Evolutionary conservation across 441 rosid genomes (phyloP).

Genomic region (Melastoma candidum): DNA sequence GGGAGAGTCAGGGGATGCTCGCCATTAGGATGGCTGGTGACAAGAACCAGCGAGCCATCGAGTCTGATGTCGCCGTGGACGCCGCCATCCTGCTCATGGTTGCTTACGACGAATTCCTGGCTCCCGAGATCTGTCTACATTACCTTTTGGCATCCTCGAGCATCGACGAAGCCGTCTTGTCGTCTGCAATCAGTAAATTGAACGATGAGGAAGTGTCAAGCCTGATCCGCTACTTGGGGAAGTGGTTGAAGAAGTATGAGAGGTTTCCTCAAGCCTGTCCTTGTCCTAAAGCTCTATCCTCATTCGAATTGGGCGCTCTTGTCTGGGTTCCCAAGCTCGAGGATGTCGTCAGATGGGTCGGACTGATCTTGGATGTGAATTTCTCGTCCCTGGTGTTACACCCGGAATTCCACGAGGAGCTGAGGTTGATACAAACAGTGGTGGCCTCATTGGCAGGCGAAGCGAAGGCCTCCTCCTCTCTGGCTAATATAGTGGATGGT

Average conservation of each 20-base stretch:
- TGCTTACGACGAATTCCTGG: slow-evolving; percentile 65
- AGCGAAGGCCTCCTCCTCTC: slow-evolving; percentile 38
- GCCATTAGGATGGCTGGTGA: slow-evolving; percentile 42
- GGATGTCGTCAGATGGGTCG: slow-evolving; percentile 48
- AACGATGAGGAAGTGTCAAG: slow-evolving; percentile 55
- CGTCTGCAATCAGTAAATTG: slow-evolving; percentile 52
- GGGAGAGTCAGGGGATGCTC: slow-evolving; percentile 54
- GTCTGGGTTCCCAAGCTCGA: slow-evolving; percentile 77
- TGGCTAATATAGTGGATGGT: slow-evolving; percentile 34
- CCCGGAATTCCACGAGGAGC: slow-evolving; percentile 62
- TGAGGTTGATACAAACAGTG: slow-evolving; percentile 33
- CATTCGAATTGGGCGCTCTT: slow-evolving; percentile 49
- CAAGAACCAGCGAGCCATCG: slow-evolving; percentile 25
- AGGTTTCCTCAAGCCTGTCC: slow-evolving; percentile 75
- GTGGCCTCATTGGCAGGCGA: slow-evolving; percentile 52
- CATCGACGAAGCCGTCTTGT: slow-evolving; percentile 57
- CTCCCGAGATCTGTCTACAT: slow-evolving; percentile 75
- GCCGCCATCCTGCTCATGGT: slow-evolving; percentile 74
- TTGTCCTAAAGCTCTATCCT: slow-evolving; percentile 50
- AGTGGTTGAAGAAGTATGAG: slow-evolving; percentile 80
- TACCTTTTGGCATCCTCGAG: slow-evolving; percentile 44
- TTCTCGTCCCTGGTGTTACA: slow-evolving; percentile 57
- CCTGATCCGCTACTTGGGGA: slow-evolving; percentile 55
- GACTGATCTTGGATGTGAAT: slow-evolving; percentile 59
- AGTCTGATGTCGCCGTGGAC: slow-evolving; percentile 38